Conservation (phyloP, 2,329 filamentous ascomycete genomes). For the Fusarium circinatum region DNA sequence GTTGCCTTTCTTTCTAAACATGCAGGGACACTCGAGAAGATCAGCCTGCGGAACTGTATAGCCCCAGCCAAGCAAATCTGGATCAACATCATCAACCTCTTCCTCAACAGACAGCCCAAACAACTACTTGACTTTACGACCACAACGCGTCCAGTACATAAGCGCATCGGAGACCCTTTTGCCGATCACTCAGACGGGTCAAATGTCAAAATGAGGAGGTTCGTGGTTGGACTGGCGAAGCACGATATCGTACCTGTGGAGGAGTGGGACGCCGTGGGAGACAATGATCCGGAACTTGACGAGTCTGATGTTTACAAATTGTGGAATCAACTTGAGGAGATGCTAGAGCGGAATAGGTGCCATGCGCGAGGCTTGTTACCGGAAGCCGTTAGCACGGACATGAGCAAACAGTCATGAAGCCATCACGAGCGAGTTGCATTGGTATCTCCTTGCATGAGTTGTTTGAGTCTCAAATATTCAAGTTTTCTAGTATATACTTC, state of each 20-base stretch:
- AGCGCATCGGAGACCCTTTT: not conserved
- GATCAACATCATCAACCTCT: not conserved
- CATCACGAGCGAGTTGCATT: not conserved
- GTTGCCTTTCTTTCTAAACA: not conserved
- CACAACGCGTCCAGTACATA: not conserved
- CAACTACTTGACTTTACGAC: not conserved
- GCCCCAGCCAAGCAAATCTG: not conserved
- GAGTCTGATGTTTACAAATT: not conserved
- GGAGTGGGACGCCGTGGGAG: not conserved
- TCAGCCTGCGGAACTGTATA: not conserved
- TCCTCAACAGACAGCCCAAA: not conserved
- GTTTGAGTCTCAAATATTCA: too few relatives aligned
- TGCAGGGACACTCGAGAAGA: not conserved
- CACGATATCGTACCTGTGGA: not conserved
- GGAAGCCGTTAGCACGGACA: not conserved
- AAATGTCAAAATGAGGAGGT: not conserved
- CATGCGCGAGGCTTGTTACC: not conserved
- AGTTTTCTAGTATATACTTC: not conserved
- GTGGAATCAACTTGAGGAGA: not conserved
- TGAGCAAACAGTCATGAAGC: not conserved
- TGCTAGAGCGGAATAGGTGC: not conserved
- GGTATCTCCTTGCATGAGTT: too few relatives aligned
- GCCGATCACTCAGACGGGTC: not conserved
- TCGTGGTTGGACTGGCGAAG: constrained; percentile 2
- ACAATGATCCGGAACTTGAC: not conserved